Base-by-base conservation (phyloP, 2,329 filamentous ascomycete genomes). In the Paramyrothecium roridum region DNA sequence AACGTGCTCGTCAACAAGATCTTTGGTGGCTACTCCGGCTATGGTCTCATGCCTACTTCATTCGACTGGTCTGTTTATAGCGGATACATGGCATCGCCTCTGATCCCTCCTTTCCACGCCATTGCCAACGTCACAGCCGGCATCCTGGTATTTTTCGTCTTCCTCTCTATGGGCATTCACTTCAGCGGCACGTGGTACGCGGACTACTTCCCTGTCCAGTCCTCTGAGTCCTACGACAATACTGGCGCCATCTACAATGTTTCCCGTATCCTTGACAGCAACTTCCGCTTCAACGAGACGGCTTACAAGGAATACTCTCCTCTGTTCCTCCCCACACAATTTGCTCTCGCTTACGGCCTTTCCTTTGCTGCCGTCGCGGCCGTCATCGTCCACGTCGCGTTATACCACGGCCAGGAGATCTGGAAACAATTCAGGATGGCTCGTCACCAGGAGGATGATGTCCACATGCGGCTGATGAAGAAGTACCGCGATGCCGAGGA, bases 301-400 rank as follows among this genome's bases (percentile, higher is more conserved):
- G 81, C 81, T 16, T 89, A 89, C 68, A 73, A 80, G 58, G 73
- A 75, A 21, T 89, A 89, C 67, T 89, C 86, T 20, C 86, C 86
- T 2, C 76, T 88, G 3, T 89, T 82, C 63, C 73, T 89, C 20
- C 79, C 84, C 2, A 80, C 85, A 0, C 85, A 87, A 57, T 89
- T 83, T 57, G 79, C 80, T 2, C 67, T 85, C 40, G 73, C 76
- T 8, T 85, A 89, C 61, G 86, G 85, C 2, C 72, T 89, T 12
- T 84, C 83, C 0, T 89, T 89, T 64, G 87, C 87, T n/a, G 83
- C 85, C 21, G 79, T 89, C 26, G 79, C 83, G 0, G 82, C 84
- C 11, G 83, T 85, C 55, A 69, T 85, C 46, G 76, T 84, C 8
- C 82, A 85, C 55, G 80, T 83, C 47, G 67, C 63, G 2, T 67